Conservation (phyloP, 805 yeast species). For the Wickerhamomyces kurtzmanii region DNA sequence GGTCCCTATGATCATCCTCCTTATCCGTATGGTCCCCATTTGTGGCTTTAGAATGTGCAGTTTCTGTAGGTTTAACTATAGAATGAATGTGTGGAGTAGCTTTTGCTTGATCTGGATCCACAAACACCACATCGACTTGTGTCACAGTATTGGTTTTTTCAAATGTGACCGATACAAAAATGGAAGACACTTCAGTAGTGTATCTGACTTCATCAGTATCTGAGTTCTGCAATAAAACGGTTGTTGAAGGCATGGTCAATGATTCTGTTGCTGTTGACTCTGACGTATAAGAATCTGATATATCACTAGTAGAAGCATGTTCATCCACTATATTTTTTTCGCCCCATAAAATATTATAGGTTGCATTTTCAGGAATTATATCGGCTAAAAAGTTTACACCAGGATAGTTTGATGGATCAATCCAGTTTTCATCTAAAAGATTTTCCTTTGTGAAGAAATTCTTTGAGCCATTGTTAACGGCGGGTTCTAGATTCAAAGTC, state of each 20-base stretch:
- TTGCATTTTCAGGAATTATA: conserved; percentile 31
- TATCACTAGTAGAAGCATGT: conserved; percentile 1
- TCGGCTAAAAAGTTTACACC: conserved; percentile 35
- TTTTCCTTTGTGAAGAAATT: conserved; percentile 17
- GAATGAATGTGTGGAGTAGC: too few species aligned
- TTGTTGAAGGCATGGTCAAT: too few species aligned
- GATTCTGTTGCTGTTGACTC: too few species aligned
- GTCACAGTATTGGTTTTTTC: too few species aligned
- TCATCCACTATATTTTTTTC: neutral
- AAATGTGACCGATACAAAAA: too few species aligned
- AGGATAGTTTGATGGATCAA: conserved; percentile 37
- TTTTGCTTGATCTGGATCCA: too few species aligned
- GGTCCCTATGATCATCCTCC: conserved; percentile 1
- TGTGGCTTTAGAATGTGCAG: conserved; percentile 1
- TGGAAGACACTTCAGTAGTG: too few species aligned
- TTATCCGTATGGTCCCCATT: conserved; percentile 15
- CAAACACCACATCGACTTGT: too few species aligned
- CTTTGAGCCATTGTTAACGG: conserved; percentile 49
- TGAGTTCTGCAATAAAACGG: too few species aligned
- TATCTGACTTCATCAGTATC: too few species aligned
- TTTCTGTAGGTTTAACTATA: too few species aligned
- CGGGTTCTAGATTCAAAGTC: conserved; percentile 38
- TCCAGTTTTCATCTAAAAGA: conserved; percentile 33
- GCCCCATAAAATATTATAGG: conserved; percentile 34
- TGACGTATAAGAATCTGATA: conserved; percentile 2